A percentile compares a stretch with the other conserved stretches of the same genome.
Conservation (phyloP, 306 rosid species). For the Lupinus albus region DNA sequence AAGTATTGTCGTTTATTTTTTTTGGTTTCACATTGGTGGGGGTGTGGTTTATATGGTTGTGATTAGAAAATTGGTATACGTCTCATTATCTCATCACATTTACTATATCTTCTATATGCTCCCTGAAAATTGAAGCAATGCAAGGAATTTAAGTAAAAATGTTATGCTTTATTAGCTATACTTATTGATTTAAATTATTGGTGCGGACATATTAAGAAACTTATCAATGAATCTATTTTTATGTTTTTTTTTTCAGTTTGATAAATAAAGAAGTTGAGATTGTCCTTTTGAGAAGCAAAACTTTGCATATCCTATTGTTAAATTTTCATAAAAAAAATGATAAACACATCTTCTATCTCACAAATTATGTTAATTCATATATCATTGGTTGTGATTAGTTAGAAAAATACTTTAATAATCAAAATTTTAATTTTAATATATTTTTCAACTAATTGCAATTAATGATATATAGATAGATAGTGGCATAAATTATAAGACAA, state of each 20-base stretch:
- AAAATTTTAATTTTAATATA: too few relatives aligned
- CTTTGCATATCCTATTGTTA: background rate
- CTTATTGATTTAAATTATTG: background rate
- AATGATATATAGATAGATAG: too few relatives aligned
- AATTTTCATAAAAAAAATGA: slow-evolving; percentile 19
- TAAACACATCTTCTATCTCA: too few relatives aligned
- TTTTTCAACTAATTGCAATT: too few relatives aligned
- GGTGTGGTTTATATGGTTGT: slow-evolving; percentile 40
- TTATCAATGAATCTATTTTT: background rate
- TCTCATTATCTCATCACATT: slow-evolving; percentile 10
- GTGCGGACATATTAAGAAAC: background rate
- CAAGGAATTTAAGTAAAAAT: background rate
- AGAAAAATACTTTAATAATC: too few relatives aligned
- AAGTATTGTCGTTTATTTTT: slow-evolving; percentile 27
- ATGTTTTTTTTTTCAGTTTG: background rate
- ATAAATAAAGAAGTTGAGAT: background rate
- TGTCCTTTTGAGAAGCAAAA: background rate
- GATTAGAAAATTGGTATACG: slow-evolving; percentile 20
- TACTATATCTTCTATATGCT: background rate
- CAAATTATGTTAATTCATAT: too few relatives aligned
- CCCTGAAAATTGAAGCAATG: slow-evolving; percentile 6
- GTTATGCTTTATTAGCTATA: too few relatives aligned
- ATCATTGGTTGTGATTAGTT: too few relatives aligned
- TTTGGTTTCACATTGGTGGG: slow-evolving; percentile 32
- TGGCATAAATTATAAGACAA: too few relatives aligned